Evolutionary conservation across 345 rosid species (phyloP).

Genomic region (Camelina neglecta): DNA sequence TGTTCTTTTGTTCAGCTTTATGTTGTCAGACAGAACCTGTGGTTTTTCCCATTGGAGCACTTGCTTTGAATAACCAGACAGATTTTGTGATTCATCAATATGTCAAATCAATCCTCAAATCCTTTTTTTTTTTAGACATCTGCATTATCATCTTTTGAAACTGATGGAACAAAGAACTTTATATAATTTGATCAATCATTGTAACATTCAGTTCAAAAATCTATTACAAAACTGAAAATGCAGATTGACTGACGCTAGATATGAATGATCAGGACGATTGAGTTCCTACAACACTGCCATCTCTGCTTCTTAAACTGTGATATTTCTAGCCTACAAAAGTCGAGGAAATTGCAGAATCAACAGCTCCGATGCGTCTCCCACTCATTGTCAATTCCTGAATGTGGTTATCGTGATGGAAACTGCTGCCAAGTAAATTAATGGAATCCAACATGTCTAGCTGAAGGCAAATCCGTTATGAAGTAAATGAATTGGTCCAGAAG

Average conservation of each 20-base stretch:
- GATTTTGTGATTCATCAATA: not conserved
- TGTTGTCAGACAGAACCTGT: not conserved
- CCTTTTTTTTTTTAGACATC: not conserved
- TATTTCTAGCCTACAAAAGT: not conserved
- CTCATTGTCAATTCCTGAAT: not conserved
- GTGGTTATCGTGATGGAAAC: not conserved
- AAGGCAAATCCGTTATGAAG: conserved; percentile 22
- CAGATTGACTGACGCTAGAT: not conserved
- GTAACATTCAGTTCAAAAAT: conserved; percentile 7
- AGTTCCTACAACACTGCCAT: not conserved
- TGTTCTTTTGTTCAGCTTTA: conserved; percentile 20
- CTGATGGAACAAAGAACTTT: not conserved
- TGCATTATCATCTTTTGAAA: not conserved
- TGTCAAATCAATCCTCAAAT: not conserved
- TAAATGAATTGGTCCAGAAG: conserved; percentile 17
- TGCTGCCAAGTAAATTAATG: not conserved
- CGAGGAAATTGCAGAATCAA: conserved; percentile 7
- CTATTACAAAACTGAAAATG: conserved; percentile 3
- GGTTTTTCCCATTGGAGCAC: not conserved
- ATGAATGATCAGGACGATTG: conserved; percentile 1
- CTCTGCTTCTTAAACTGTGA: conserved; percentile 4
- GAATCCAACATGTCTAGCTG: conserved; percentile 19
- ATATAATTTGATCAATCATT: not conserved
- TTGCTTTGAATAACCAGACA: not conserved
- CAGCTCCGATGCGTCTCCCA: not conserved